These are phyloP conservation scores for Yamadazyma mexicana DNA, from an alignment of 1,139 yeast species.

Conservation along the genomic window DNA sequence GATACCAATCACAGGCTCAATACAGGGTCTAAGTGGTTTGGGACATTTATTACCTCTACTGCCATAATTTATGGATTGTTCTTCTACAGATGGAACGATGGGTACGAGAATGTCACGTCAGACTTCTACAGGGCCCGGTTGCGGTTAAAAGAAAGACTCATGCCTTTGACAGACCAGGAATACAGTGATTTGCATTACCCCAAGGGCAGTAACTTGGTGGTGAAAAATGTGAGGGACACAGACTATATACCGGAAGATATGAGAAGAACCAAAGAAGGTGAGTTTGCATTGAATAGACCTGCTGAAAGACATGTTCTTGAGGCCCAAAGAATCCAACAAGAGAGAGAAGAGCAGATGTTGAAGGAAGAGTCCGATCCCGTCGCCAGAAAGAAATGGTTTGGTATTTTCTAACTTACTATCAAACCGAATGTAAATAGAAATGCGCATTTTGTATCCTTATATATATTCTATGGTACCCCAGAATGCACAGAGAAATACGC, in stretches of 20 bases:
- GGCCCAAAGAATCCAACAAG: constrained; percentile 71
- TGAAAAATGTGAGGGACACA: constrained; percentile 44
- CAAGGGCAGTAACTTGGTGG: constrained; percentile 31
- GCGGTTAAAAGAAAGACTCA: constrained; percentile 49
- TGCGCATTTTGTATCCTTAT: constrained; percentile 1
- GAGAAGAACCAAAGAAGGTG: constrained; percentile 43
- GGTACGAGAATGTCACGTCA: constrained; percentile 72
- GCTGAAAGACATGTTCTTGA: constrained; percentile 71
- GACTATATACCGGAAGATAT: constrained; percentile 41
- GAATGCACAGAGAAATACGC: background rate
- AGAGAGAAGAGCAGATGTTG: constrained; percentile 65
- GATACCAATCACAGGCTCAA: constrained; percentile 57
- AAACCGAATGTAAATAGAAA: constrained; percentile 2
- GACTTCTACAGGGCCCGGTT: constrained; percentile 66
- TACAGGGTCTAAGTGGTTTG: constrained; percentile 55
- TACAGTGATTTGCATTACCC: constrained; percentile 60
- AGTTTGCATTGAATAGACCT: constrained; percentile 64
- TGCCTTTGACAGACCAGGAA: constrained; percentile 61
- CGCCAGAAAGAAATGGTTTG: constrained; percentile 33
- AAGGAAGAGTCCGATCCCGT: constrained; percentile 32
- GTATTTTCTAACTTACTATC: background rate
- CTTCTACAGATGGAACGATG: constrained; percentile 83
- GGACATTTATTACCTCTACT: constrained; percentile 44
- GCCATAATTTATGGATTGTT: constrained; percentile 61
- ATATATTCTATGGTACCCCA: background rate